Conservation (phyloP, 2,329 filamentous ascomycete species). For the Fusarium sp. region DNA sequence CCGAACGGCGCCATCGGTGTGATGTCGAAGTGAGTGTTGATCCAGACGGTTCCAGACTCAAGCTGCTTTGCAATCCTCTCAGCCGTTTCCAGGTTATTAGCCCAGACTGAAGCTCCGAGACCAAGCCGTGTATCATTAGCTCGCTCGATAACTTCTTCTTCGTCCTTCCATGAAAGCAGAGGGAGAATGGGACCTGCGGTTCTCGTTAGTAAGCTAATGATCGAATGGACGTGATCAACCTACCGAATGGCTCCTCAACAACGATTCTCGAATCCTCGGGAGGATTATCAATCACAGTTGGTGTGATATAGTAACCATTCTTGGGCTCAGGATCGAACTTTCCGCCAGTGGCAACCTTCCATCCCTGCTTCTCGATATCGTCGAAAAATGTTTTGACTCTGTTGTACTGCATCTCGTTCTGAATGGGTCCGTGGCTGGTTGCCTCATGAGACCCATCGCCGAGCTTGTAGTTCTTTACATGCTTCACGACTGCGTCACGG, state of each 20-base stretch:
- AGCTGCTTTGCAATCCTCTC: conserved; percentile 64
- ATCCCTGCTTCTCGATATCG: conserved; percentile 60
- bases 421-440: conserved; percentile 67
- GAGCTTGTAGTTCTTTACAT: conserved; percentile 58
- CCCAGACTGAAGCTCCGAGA: conserved; percentile 69
- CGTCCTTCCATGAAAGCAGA: conserved; percentile 69
- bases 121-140: conserved; percentile 67
- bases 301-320: conserved; percentile 67
- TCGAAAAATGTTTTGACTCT: conserved; percentile 60
- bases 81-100: conserved; percentile 62
- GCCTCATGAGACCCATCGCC: conserved; percentile 57
- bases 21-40: conserved; percentile 67
- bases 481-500: conserved; percentile 54
- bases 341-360: conserved; percentile 58
- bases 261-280: conserved; percentile 68
- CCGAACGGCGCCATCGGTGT: conserved; percentile 54
- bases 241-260: conserved; percentile 64
- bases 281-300: conserved; percentile 70
- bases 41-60: conserved; percentile 69
- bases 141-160: conserved; percentile 69
- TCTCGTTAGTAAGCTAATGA: too few species aligned
- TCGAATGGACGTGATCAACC: too few species aligned
- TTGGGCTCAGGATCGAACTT: conserved; percentile 39
- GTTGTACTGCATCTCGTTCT: conserved; percentile 75
- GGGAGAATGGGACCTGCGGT: conserved; percentile 68